phyloP scores from a whole-genome alignment of 2,329 filamentous ascomycete genomes.

The Diaporthe aspalathi region DNA sequence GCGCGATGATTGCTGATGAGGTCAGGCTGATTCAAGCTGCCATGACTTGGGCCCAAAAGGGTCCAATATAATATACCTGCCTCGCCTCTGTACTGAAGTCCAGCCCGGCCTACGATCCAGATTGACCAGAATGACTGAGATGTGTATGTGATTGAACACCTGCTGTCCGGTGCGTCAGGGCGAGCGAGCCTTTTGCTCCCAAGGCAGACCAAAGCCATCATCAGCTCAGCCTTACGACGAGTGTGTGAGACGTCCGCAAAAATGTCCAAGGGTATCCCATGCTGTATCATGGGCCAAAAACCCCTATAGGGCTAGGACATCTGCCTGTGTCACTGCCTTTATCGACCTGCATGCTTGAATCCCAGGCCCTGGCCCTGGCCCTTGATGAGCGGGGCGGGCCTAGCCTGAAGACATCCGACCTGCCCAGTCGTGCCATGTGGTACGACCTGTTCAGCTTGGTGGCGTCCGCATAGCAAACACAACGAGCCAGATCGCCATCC shows the following conservation, averaged over 20 bases:
- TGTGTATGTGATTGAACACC: neutral
- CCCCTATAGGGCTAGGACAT: slow-evolving; percentile 29
- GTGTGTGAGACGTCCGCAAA: slow-evolving; percentile 19
- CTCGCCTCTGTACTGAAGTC: neutral
- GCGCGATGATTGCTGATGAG: slow-evolving; percentile 9
- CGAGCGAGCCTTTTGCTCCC: neutral
- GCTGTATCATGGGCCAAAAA: neutral
- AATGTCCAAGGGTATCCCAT: slow-evolving; percentile 4
- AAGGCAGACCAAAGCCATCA: neutral
- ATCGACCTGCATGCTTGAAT: neutral
- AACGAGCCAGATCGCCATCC: slow-evolving; percentile 23
- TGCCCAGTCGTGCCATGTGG: slow-evolving; percentile 32
- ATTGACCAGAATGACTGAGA: slow-evolving; percentile 3
- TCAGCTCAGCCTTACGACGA: slow-evolving; percentile 19
- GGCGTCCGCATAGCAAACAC: slow-evolving; percentile 27
- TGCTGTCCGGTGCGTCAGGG: neutral
- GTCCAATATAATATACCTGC: slow-evolving; percentile 23
- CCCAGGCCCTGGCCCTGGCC: neutral
- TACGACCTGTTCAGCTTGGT: slow-evolving; percentile 16
- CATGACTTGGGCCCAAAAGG: neutral
- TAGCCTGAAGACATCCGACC: slow-evolving; percentile 22
- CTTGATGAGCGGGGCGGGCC: slow-evolving; percentile 17
- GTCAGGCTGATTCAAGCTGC: slow-evolving; percentile 31
- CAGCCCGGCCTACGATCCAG: slow-evolving; percentile 2
- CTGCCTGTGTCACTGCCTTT: slow-evolving; percentile 6